Evolutionary conservation across 352 stramenopile genomes (phyloP).

Genomic region (Halophytophthora polymorphica): DNA sequence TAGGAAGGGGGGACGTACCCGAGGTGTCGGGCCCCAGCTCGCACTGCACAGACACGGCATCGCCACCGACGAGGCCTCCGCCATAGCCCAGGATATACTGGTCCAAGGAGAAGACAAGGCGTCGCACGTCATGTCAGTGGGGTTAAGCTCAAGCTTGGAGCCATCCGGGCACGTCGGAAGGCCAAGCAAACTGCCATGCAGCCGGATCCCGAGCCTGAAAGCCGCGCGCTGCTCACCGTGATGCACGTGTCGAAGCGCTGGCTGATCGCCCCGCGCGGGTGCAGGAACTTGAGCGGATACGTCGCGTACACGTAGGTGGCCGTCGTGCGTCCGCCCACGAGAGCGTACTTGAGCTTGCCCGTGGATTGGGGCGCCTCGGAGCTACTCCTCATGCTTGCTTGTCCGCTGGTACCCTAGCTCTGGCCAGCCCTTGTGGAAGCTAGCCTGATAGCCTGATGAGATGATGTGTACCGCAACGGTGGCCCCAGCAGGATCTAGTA

Average conservation of each 20-base stretch:
- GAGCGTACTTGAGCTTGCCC: constrained; percentile 67
- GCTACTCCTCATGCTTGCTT: too few relatives aligned
- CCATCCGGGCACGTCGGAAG: not conserved
- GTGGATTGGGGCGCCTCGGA: constrained; percentile 10
- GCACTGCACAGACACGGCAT: constrained; percentile 67
- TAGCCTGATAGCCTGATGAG: too few relatives aligned
- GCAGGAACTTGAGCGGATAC: constrained; percentile 87
- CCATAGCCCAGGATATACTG: constrained; percentile 86
- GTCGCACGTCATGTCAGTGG: too few relatives aligned
- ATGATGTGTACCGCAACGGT: too few relatives aligned
- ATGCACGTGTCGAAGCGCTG: constrained; percentile 69
- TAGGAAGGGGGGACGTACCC: constrained; percentile 36
- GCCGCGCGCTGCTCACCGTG: constrained; percentile 36
- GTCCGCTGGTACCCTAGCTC: too few relatives aligned
- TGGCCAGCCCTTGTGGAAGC: too few relatives aligned
- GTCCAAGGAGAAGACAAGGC: too few relatives aligned
- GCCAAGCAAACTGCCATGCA: not conserved
- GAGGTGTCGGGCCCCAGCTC: constrained; percentile 35
- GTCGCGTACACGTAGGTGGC: constrained; percentile 77
- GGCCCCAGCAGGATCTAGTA: too few relatives aligned
- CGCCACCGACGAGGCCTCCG: constrained; percentile 74
- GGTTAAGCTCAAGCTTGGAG: too few relatives aligned
- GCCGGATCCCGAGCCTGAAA: not conserved
- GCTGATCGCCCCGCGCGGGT: constrained; percentile 59
- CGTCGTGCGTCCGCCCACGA: constrained; percentile 56